phyloP scores from a whole-genome alignment of 2,329 filamentous ascomycete genomes.

The Fusarium pseudograminearum region DNA sequence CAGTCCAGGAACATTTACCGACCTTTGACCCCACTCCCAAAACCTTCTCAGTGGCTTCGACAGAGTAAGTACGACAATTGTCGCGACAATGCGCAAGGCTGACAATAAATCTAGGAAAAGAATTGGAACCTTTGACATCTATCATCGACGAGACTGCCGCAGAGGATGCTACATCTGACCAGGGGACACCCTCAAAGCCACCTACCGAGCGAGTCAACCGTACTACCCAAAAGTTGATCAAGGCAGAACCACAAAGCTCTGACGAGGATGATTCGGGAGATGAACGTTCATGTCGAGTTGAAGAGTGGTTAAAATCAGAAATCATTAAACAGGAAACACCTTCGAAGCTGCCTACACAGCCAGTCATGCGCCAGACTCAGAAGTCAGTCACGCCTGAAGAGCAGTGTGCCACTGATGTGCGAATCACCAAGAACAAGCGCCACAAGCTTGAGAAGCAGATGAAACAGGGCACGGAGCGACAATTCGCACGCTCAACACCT shows the following conservation, averaged over 20 bases:
- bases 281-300: background rate
- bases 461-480: background rate
- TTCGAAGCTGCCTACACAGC: background rate
- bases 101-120: conserved; percentile 24
- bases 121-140: conserved; percentile 9
- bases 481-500: background rate
- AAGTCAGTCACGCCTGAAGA: background rate
- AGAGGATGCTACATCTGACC: conserved; percentile 13
- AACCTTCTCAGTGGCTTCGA: conserved; percentile 25
- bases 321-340: background rate
- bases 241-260: background rate
- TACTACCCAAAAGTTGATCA: background rate
- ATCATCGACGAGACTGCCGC: background rate
- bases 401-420: background rate
- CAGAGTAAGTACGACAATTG: conserved; percentile 26
- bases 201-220: background rate
- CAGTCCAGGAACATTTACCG: background rate
- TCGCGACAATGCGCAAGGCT: conserved; percentile 4
- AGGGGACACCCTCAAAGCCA: conserved; percentile 25
- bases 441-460: background rate
- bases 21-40: conserved; percentile 2
- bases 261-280: background rate
- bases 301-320: background rate
- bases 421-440: background rate
- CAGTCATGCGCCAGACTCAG: background rate